Base-by-base conservation (phyloP, 2,329 filamentous ascomycete genomes). In the Capronia coronata region DNA sequence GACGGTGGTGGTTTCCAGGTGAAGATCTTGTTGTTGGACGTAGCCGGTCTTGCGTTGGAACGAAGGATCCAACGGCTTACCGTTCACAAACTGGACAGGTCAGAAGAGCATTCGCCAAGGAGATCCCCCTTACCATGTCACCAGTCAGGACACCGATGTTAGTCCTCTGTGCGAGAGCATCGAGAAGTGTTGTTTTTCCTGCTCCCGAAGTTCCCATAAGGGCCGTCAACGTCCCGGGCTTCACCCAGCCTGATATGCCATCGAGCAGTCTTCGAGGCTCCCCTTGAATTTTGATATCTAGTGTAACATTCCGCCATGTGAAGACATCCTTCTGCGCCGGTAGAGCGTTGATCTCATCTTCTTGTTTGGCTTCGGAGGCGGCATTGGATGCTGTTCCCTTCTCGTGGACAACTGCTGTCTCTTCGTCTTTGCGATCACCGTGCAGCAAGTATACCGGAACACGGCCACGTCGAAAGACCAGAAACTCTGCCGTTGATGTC, bases 401-500 rank as follows among this genome's bases (percentile, higher is more conserved):
- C 23, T 42, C 43, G 21, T 40, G 65, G 40, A 62, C 60, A 19
- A 45, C 44, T 19, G 46, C 18, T 1, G 29, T 38, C 21, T 54
- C 55, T 34, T 57, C 21, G 49, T 59, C 43, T 61, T 59, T 19
- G 55, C 59, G 16, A 47, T 51, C 35, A 48, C 27, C 2, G 59
- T 48, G 39, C 54, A 62, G 21, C 59, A 55, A 63, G 63, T 8
- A 74, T 72, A 1, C 75, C 18, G 80, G 75, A 63, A 77, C 75
- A 64, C 84, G 72, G 14, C 83, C 83, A 47, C 83, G 78, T 52
- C 81, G 82, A 72, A 88, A 89, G 19, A 88, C 76, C 9, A 89
- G 70, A 13, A 88, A 82, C 62, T 89, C 85, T 45, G 84, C 85
- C 72, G 86, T 88, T 29, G 83, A 86, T 65, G 84, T 84, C 66